A percentile compares a stretch with the other conserved stretches of the same genome.
These are phyloP conservation scores for Microstegium vimineum DNA, from an alignment of 176 grass and related monocot species.

Conservation along the genomic window DNA sequence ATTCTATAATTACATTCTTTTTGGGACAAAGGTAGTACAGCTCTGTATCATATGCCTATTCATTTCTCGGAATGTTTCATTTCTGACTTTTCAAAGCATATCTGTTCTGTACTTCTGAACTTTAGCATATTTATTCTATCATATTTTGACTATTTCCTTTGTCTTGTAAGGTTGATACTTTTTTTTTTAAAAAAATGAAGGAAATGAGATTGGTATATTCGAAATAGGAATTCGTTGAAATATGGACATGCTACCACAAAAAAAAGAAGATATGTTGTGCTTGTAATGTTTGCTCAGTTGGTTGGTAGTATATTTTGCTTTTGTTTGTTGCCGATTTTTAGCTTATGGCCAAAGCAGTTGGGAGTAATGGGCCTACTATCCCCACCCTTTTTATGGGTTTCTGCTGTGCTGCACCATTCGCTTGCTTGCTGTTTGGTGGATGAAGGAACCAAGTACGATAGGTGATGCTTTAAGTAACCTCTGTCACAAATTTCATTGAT, in stretches of 20 bases:
- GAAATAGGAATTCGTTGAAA: not conserved
- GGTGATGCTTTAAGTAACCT: constrained; percentile 31
- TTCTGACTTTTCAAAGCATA: constrained; percentile 17
- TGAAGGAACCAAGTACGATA: constrained; percentile 26
- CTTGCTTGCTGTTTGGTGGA: constrained; percentile 24
- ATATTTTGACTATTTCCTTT: not conserved
- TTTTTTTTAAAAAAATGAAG: not conserved
- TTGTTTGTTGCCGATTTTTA: constrained; percentile 23
- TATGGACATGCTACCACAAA: not conserved
- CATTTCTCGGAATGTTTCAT: constrained; percentile 19
- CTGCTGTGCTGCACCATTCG: constrained; percentile 42
- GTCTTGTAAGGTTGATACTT: not conserved
- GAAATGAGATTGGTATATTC: not conserved
- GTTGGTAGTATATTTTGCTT: constrained; percentile 14
- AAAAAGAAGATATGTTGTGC: not conserved
- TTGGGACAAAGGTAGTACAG: not conserved
- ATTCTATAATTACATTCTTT: no score
- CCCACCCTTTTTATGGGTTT: constrained; percentile 35
- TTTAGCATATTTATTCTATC: not conserved
- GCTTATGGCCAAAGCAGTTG: constrained; percentile 39
- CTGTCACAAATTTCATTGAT: constrained; percentile 28
- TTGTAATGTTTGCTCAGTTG: not conserved
- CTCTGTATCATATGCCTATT: not conserved
- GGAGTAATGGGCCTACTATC: constrained; percentile 24
- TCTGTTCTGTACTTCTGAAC: constrained; percentile 7